A percentile compares a stretch with the other conserved stretches of the same genome.
phyloP scores from a whole-genome alignment of 2,329 filamentous ascomycete genomes.

The Akanthomyces muscarius region DNA sequence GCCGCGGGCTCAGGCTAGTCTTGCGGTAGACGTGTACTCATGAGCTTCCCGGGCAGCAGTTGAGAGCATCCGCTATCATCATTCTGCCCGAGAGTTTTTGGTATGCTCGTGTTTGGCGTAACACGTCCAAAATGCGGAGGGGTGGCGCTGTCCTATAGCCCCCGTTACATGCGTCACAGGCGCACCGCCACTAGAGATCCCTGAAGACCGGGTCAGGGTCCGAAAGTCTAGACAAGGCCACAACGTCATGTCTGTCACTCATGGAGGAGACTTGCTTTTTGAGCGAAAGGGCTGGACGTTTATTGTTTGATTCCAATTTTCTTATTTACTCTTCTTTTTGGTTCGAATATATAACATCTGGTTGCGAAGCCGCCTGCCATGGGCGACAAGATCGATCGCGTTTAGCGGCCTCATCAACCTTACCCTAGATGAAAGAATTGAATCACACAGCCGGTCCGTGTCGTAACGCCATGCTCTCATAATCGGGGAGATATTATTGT shows the following conservation, averaged over 20 bases:
- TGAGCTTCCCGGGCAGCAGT: slow-evolving; percentile 6
- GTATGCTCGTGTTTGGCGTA: slow-evolving; percentile 1
- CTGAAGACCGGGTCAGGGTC: slow-evolving; percentile 3
- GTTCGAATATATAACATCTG: not conserved
- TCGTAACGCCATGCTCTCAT: no score
- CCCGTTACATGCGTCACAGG: slow-evolving; percentile 10
- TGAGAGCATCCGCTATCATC: not conserved
- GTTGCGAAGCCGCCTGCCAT: not conserved
- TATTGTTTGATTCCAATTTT: not conserved
- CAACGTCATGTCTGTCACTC: not conserved
- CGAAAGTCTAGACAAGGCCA: not conserved
- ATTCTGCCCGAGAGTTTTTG: slow-evolving; percentile 8
- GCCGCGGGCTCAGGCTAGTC: not conserved
- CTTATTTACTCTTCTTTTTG: not conserved
- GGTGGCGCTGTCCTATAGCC: not conserved
- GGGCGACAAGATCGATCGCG: not conserved
- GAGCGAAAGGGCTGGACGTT: no score
- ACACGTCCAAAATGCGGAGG: not conserved
- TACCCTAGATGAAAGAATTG: no score
- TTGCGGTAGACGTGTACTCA: not conserved
- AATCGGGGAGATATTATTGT: no score
- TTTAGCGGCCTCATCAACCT: no score
- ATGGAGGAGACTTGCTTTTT: no score
- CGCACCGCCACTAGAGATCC: not conserved
- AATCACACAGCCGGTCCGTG: no score